Evolutionary conservation across 2,329 filamentous ascomycete species (phyloP), one percentile per base, ranked within the genome.

Genomic region (Claviceps cyperi): DNA sequence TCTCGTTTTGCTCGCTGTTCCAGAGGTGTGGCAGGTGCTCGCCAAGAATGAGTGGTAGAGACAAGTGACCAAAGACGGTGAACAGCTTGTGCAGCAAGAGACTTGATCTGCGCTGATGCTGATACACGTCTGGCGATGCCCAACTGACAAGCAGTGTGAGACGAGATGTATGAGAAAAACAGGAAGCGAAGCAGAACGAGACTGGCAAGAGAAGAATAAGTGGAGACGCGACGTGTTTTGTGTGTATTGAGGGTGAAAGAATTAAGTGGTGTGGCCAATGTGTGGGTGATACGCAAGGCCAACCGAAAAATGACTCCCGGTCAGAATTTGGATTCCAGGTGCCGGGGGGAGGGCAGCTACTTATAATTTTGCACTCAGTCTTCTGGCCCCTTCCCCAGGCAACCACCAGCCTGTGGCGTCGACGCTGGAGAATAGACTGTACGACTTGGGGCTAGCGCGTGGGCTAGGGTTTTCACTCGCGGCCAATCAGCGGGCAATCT

Each of bases 301-400:
- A 68, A 48, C 70, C 66, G 70, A 71, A 76, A 72, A 72, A 70
- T 32, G 67, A 71, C 68, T 75, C 76, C 73, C 72, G 68, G 72
- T 69, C 73, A 68, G 69, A 71, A 62, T 63, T 62, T n/a, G n/a
- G n/a, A n/a, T n/a, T n/a, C 2, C 65, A 64, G 62, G 64, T 60
- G 69, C 66, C 69, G 75, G 73, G 75, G 74, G 73, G 74, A 72
- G 68, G 68, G 64, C 64, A 61, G 63, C 67, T 75, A 68, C 68
- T 77, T 77, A 77, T 77, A 77, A 71, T 76, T 76, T 73, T 75
- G 62, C 54, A 56, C 57, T 54, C 57, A 60, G 60, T 59, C 58
- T 58, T 60, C 63, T 58, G 62, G 61, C 64, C 65, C 65, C 53
- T 60, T 61, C 57, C 59, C 67, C 69, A 59, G 70, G 68, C 68